Conservation (phyloP, 1,139 yeast species). For the Yueomyces sp. region DNA sequence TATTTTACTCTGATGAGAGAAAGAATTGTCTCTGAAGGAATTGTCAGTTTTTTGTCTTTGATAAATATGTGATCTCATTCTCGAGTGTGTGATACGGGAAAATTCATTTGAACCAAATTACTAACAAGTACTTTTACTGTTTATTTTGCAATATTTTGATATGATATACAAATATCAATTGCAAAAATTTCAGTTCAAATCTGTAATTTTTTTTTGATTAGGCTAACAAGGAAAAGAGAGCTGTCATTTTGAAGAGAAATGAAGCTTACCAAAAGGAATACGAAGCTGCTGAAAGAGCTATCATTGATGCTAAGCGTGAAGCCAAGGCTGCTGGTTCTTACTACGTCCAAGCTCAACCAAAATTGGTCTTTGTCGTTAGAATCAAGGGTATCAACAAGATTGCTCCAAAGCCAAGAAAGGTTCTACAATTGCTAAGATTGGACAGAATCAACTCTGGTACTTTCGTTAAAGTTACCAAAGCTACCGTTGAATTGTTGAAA, state of each 20-base stretch:
- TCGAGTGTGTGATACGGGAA: too few relatives aligned
- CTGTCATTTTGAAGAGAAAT: conserved; percentile 92
- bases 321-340: conserved; percentile 94
- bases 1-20: too few relatives aligned
- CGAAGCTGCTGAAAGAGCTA: conserved; percentile 87
- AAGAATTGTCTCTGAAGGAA: too few relatives aligned
- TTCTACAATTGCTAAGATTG: conserved; percentile 92
- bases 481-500: conserved; percentile 91
- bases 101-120: too few relatives aligned
- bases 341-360: conserved; percentile 96
- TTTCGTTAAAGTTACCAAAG: conserved; percentile 96
- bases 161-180: too few relatives aligned
- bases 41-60: too few relatives aligned
- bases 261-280: conserved; percentile 97
- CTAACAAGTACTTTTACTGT: too few relatives aligned
- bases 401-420: conserved; percentile 99
- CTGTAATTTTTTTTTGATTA: conserved; percentile 14
- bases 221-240: conserved; percentile 87
- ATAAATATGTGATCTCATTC: too few relatives aligned
- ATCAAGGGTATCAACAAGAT: conserved; percentile 99
- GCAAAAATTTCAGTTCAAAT: too few relatives aligned
- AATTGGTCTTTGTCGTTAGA: conserved; percentile 94
- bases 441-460: conserved; percentile 98
- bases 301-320: conserved; percentile 86
- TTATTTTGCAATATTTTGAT: too few relatives aligned